Evolutionary conservation across 75 land plant species (phyloP).

Genomic region (Larix kaempferi): DNA sequence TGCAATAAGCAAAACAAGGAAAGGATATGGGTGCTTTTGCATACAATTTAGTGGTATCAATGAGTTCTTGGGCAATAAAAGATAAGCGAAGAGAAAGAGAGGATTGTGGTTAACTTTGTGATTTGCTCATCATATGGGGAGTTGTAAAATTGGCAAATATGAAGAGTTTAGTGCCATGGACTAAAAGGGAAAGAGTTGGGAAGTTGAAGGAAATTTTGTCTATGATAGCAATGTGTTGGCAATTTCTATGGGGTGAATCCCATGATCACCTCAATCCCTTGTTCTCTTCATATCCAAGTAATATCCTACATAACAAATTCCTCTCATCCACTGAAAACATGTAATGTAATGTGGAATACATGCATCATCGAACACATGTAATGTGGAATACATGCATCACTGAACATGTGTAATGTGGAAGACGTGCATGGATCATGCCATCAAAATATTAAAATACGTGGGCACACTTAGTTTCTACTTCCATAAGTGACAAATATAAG

Average conservation of each 20-base stretch:
- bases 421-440: neutral
- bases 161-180: constrained; percentile 55
- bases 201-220: constrained; percentile 69
- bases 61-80: neutral
- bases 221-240: constrained; percentile 74
- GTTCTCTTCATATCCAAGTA: constrained; percentile 53
- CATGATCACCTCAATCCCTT: constrained; percentile 79
- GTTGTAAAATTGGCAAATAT: constrained; percentile 68
- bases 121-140: constrained; percentile 87
- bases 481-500: no score
- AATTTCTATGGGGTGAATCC: constrained; percentile 69
- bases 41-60: neutral
- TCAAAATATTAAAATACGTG: no score
- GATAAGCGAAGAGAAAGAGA: constrained; percentile 6
- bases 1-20: neutral
- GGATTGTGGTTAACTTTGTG: constrained; percentile 27
- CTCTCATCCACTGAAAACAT: neutral
- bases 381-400: no score
- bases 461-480: no score
- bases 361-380: no score
- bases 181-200: constrained; percentile 75
- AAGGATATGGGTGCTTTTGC: neutral
- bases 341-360: no score
- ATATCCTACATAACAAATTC: constrained; percentile 16
- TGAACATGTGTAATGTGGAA: no score